Percentiles rank a stretch among this genome's conserved stretches.
phyloP scores from a whole-genome alignment of 345 rosid genomes.

The Eucalyptus shirleyi region DNA sequence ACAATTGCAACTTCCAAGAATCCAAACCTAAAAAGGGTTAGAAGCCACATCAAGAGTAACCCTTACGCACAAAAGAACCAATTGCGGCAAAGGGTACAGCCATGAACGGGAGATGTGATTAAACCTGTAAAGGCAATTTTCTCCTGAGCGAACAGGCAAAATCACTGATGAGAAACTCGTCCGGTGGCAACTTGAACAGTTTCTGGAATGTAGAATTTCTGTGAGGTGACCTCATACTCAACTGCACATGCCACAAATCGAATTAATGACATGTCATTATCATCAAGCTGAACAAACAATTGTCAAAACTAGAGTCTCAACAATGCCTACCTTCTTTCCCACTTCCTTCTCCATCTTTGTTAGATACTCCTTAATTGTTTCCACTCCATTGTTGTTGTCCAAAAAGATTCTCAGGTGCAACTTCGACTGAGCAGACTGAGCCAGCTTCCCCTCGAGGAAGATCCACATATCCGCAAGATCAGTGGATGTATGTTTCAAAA shows the following conservation, averaged over 20 bases:
- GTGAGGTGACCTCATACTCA: slow-evolving; percentile 72
- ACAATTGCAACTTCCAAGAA: neutral
- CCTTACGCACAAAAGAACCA: neutral
- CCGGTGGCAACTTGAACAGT: slow-evolving; percentile 76
- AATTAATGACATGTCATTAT: neutral
- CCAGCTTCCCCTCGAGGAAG: slow-evolving; percentile 67
- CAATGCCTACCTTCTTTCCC: slow-evolving; percentile 66
- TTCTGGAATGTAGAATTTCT: slow-evolving; percentile 69
- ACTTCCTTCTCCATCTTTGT: slow-evolving; percentile 88
- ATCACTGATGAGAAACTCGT: slow-evolving; percentile 76
- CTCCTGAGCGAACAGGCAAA: slow-evolving; percentile 72
- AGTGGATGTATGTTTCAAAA: slow-evolving; percentile 61
- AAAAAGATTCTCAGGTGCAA: slow-evolving; percentile 66
- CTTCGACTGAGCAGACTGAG: slow-evolving; percentile 74
- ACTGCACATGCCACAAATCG: slow-evolving; percentile 21
- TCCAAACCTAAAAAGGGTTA: neutral
- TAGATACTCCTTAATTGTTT: slow-evolving; percentile 63
- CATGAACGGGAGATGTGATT: neutral
- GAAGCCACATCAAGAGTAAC: neutral
- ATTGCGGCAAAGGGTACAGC: neutral
- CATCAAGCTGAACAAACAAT: neutral
- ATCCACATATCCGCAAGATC: slow-evolving; percentile 79
- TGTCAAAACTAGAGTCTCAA: neutral
- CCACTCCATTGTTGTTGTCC: slow-evolving; percentile 71
- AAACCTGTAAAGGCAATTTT: slow-evolving; percentile 80